Evolutionary conservation across 768 basidiomycete genomes (phyloP), one percentile per base, ranked within the genome.

Genomic region (Sporobolomyces phaffii): DNA sequence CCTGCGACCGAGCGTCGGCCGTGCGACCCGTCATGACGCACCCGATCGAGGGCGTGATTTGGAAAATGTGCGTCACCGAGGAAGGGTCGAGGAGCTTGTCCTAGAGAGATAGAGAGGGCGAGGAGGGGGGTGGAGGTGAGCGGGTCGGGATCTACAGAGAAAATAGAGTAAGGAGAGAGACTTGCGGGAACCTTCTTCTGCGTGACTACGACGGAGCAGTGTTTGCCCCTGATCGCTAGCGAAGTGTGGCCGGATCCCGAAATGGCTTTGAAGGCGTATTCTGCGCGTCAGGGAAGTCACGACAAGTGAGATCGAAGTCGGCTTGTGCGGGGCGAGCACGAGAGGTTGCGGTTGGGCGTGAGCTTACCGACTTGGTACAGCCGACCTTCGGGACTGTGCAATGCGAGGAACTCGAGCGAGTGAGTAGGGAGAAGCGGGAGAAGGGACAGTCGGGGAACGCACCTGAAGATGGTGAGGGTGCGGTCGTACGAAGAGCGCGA

Each of bases 201-300:
- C 26, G 94, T 97, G 74, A 99, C 92, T 45, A 97, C 89, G 11
- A 98, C 92, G 7, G 88, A 83, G 8, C 92, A 94, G 73, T 98
- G 93, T 78, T 90, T 90, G 22, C 96, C 96, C 75, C 94, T 82
- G 49, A 98, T 88, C 22, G 93, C 84, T 56, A 99, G 83, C 1
- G 94, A 86, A 2, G 96, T 98, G 75, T 97, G 91, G 1, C 92
- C 94, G 1, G 92, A 91, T 61, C 91, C 91, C 69, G 92, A 91
- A 78, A 98, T 97, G 52, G 96, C 96, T 80, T 98, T 99, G 87
- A 98, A 98, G 31, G 96, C 94, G 83, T 98, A 98, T 81, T 98
- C 93, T 97, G 74, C 7, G 11, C 22, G 48, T 14, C 5, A 63
- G 45, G 14, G 51, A 43, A 38, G 34, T 5, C 26, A 40, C 33